phyloP scores from a whole-genome alignment of 2,329 filamentous ascomycete species.

The Pezicula carpinea region DNA sequence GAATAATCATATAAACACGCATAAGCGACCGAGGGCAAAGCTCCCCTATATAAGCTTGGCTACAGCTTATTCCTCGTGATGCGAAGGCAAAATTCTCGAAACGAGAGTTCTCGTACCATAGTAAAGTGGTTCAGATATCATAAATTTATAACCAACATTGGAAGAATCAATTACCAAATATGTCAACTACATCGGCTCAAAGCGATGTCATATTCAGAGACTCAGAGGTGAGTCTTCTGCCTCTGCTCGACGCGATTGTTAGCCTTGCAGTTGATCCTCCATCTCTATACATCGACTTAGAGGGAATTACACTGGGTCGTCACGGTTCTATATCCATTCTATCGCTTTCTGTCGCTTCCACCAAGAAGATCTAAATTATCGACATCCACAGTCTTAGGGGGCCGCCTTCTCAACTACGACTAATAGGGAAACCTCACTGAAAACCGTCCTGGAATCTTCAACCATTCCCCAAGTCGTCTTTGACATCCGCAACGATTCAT shows the following conservation, averaged over 20 bases:
- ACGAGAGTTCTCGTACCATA: no score
- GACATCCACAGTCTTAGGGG: conserved; percentile 34
- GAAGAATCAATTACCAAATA: background rate
- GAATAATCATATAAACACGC: no score
- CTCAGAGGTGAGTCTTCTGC: conserved; percentile 6
- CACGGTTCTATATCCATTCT: conserved; percentile 37
- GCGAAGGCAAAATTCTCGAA: no score
- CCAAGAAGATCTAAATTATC: conserved; percentile 32
- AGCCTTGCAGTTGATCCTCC: conserved; percentile 23
- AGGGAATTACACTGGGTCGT: conserved; percentile 35
- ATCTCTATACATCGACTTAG: conserved; percentile 38
- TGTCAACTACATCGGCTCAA: background rate
- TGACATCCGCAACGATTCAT: conserved; percentile 52
- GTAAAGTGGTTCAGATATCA: no score
- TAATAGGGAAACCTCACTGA: conserved; percentile 27
- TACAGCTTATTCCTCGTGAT: no score
- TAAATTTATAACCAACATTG: background rate
- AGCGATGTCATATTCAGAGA: conserved; percentile 4
- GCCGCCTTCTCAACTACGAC: conserved; percentile 30
- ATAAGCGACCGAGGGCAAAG: no score
- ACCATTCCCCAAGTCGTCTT: conserved; percentile 47
- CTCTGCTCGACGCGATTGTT: conserved; percentile 11
- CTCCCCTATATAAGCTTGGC: no score
- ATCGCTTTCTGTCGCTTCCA: conserved; percentile 28
- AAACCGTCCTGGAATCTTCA: conserved; percentile 38